Percentiles rank a stretch among this genome's conserved stretches.
phyloP scores from a whole-genome alignment of 257 asterid genomes.

The Leptodermis oblonga region DNA sequence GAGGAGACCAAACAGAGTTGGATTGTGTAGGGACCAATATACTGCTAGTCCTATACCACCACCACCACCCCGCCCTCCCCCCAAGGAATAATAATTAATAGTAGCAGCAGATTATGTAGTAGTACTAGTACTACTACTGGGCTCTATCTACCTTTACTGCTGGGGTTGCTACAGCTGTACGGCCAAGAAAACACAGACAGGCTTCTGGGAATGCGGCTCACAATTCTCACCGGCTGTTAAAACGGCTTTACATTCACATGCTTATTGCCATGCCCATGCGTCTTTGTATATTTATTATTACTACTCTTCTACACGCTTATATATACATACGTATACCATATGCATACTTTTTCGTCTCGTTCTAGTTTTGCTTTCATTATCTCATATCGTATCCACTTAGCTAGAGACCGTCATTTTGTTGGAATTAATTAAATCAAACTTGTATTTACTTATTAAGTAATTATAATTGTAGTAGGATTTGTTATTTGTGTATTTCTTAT shows the following conservation, averaged over 20 bases:
- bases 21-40: conserved; percentile 32
- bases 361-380: neutral
- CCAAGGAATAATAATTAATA: too few relatives aligned
- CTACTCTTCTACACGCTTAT: neutral
- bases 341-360: neutral
- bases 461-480: too few relatives aligned
- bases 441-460: too few relatives aligned
- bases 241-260: conserved; percentile 40
- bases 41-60: neutral
- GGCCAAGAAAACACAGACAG: conserved; percentile 44
- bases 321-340: neutral
- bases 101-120: neutral
- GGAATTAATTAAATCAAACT: too few relatives aligned
- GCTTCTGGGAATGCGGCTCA: conserved; percentile 47
- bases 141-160: neutral
- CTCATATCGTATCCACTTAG: too few relatives aligned
- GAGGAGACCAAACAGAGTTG: conserved; percentile 24
- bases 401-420: too few relatives aligned
- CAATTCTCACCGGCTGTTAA: conserved; percentile 32
- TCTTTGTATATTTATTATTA: neutral
- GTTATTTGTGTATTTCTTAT: too few relatives aligned
- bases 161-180: conserved; percentile 37
- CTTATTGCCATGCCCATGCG: conserved; percentile 17
- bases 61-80: too few relatives aligned
- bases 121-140: neutral